phyloP scores from a whole-genome alignment of 495 filamentous ascomycete genomes.

The Chaetomium fimeti region DNA sequence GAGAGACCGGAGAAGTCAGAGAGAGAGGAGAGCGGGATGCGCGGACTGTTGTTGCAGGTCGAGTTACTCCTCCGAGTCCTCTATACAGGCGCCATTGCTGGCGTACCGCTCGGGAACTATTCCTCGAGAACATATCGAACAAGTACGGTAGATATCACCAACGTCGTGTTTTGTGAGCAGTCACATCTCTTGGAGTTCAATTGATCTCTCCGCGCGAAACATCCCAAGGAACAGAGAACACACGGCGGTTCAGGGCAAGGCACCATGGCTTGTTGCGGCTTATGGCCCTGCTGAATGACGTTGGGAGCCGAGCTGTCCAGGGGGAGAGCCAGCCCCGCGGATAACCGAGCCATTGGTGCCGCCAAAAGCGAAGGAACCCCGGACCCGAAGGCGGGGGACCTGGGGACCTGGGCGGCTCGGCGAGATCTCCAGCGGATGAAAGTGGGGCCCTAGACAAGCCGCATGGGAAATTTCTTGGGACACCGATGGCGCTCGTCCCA shows the following conservation, averaged over 20 bases:
- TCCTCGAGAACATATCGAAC: slow-evolving; percentile 47
- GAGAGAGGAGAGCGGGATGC: slow-evolving; percentile 10
- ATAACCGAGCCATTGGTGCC: slow-evolving; percentile 33
- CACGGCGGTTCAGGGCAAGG: neutral
- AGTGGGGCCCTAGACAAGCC: slow-evolving; percentile 20
- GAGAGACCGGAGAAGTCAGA: too few species aligned
- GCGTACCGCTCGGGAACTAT: slow-evolving; percentile 43
- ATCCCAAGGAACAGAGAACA: neutral
- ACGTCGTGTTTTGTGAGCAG: slow-evolving; percentile 7
- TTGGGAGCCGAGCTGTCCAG: slow-evolving; percentile 30
- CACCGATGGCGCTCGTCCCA: neutral
- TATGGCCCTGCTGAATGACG: slow-evolving; percentile 31
- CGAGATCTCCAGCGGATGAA: slow-evolving; percentile 6
- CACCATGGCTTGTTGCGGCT: slow-evolving; percentile 36
- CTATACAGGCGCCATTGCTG: slow-evolving; percentile 43
- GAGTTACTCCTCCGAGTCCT: slow-evolving; percentile 36
- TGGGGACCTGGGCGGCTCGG: slow-evolving; percentile 4
- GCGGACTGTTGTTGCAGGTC: slow-evolving; percentile 26
- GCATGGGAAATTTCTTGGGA: slow-evolving; percentile 34
- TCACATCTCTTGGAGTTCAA: slow-evolving; percentile 28
- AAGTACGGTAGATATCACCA: slow-evolving; percentile 15
- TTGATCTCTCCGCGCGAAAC: slow-evolving; percentile 11
- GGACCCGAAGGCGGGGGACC: slow-evolving; percentile 16
- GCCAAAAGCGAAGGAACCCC: slow-evolving; percentile 4
- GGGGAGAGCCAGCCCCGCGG: slow-evolving; percentile 30